Base-by-base conservation (phyloP, 345 rosid species). In the Cardamine resedifolia region DNA sequence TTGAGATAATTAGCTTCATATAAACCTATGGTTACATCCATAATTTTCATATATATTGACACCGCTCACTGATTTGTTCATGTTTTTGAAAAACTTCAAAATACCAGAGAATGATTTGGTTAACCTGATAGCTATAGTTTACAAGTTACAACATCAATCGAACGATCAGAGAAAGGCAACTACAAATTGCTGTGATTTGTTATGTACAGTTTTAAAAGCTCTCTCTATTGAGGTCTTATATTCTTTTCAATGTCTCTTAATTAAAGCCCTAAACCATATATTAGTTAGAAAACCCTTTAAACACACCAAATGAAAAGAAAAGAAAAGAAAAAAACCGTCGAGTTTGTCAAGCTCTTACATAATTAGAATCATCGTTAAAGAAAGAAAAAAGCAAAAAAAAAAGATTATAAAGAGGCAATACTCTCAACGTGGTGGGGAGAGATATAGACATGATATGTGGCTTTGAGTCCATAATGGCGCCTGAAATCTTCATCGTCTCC, bases 1-100 rank as follows among this genome's bases (percentile, higher is more conserved):
- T 75, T 67, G 56, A 31, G 45, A 75, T 45, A 36, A 57, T 31
- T 64, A 64, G 57, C 31, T 20, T 64, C 57, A 38, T 38, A 24
- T 26, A 53, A 67, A 38, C 39, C 28, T 53, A 27, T 55, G 62
- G 41, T 53, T 26, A 10, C 53, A 68, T 8, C 53, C 72, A 55
- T 67, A 53, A 18, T 39, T 11, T 41, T 56, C 28, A 26, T 38
- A 26, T 66, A 63, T 16, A 64, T 30, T 34, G 28, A 19, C 51
- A 11, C 18, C 36, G 28, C 34, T 67, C 33, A 67, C 62, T 38
- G 23, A 53, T 9, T 38, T 3, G 45, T 27, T 39, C 27, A 39
- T 26, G 30, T 26, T 36, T 14, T 7, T 66, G 11, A 36, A 38
- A 34, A 15, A 15, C 24, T 38, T 38, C 39, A 53, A 53, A 53